Evolutionary conservation across 1,284 basidiomycete species (phyloP).

Genomic region (Malassezia restricta): DNA sequence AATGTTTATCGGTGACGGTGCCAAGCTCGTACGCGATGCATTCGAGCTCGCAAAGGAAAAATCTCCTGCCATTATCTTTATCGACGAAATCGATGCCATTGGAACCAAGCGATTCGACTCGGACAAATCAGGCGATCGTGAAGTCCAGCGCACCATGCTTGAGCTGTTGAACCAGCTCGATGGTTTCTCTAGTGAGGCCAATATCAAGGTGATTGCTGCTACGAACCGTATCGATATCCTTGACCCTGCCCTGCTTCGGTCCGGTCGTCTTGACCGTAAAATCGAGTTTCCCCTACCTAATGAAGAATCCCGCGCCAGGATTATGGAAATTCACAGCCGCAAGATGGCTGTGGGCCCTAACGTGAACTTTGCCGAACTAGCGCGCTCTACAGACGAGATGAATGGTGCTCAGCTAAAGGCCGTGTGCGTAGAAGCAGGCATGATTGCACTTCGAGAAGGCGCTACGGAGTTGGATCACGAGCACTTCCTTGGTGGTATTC

Average conservation of each 20-base stretch:
- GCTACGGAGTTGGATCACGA: conserved; percentile 53
- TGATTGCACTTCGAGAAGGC: conserved; percentile 91
- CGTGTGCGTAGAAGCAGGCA: conserved; percentile 81
- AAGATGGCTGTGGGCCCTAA: conserved; percentile 74
- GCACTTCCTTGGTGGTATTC: conserved; percentile 45
- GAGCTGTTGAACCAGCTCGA: conserved; percentile 84
- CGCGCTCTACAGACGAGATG: conserved; percentile 64
- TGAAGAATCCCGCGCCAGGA: conserved; percentile 60
- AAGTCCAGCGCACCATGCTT: conserved; percentile 98
- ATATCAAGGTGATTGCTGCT: conserved; percentile 98
- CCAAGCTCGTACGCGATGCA: conserved; percentile 90
- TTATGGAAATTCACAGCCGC: conserved; percentile 70
- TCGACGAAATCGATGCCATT: conserved; percentile 97
- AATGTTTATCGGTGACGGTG: conserved; percentile 91
- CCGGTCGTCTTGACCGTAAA: conserved; percentile 64
- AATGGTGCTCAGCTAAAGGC: conserved; percentile 55
- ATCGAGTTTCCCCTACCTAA: conserved; percentile 70
- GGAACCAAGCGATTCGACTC: conserved; percentile 99
- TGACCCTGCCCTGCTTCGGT: conserved; percentile 63
- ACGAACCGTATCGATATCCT: conserved; percentile 98
- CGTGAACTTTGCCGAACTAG: conserved; percentile 66
- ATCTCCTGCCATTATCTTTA: conserved; percentile 95
- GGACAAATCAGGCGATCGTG: conserved; percentile 91
- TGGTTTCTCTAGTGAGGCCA: conserved; percentile 74
- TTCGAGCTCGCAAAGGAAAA: conserved; percentile 96